Evolutionary conservation across 768 basidiomycete species (phyloP), one percentile per base, ranked within the genome.

Genomic region (Boletus subcaerulescens): DNA sequence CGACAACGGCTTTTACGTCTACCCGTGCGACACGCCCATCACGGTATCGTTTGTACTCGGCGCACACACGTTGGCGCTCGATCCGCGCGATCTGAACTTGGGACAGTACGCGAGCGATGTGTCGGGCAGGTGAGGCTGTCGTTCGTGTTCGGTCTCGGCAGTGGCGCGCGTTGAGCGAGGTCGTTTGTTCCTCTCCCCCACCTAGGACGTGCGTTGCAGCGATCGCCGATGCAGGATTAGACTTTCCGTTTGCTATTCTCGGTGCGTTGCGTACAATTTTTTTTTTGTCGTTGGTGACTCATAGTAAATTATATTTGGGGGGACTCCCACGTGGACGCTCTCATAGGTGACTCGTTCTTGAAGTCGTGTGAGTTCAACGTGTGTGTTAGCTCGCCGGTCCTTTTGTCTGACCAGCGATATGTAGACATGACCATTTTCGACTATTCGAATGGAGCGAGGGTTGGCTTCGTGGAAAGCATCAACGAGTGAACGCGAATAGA

Each of bases 361-460:
- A 88, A 87, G 71, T 84, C 81, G 11, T 88, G 86, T 83, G 56
- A 65, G 82, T 40, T 8, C 26, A 40, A 20, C 24, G 2, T 35
- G 20, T 26, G 2, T 35, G 20, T 26, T 4, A 13, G 20, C 36
- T 38, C 3, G 29, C 9, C 8, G 36, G 20, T 20, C 15, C 29
- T 8, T 20, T 3, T 39, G 13, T 14, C 56, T 61, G 53, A 59
- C 6, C 41, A 20, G 10, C 15, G 14, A 2, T 45, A 39, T 14
- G 22, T 52, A 86, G 84, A 83, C 80, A 83, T 87, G 62, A 73
- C 80, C 6, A 73, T 79, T 24, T 87, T 78, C 61, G 86, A 87
- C 66, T 84, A 85, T 55, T 73, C 78, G 5, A 73, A 80, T 32
- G 76, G 72, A 0, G 78, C 66, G 5, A 73, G 83, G 41, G 76